Conservation (phyloP, 805 yeast species). For the Cyberlindnera maclurae region DNA sequence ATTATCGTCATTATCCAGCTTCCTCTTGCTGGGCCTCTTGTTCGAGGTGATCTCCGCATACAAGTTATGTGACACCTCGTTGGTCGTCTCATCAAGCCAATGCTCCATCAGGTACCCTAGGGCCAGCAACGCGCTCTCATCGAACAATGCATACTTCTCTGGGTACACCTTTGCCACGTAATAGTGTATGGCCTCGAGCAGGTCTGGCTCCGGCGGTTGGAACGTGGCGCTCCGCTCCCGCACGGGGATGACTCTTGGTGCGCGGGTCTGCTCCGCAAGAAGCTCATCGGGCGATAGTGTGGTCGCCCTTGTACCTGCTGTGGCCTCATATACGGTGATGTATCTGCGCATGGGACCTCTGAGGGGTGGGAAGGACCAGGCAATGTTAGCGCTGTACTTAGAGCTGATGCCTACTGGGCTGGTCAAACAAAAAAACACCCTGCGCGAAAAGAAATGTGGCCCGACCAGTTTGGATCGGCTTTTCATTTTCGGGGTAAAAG, state of each 20-base stretch:
- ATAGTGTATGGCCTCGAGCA: conserved; percentile 30
- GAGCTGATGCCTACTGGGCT: too few relatives aligned
- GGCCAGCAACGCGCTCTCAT: conserved; percentile 30
- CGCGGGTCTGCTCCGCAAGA: conserved; percentile 1
- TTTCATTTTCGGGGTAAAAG: too few relatives aligned
- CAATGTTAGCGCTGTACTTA: too few relatives aligned
- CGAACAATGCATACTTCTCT: conserved; percentile 23
- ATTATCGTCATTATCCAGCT: background rate
- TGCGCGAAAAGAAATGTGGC: too few relatives aligned
- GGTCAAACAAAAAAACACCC: too few relatives aligned
- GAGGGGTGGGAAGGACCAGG: too few relatives aligned
- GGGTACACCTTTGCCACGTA: conserved; percentile 23
- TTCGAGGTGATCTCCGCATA: conserved; percentile 5
- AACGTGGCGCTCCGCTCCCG: conserved; percentile 8
- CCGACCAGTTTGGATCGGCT: too few relatives aligned
- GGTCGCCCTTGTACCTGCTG: background rate
- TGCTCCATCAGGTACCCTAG: conserved; percentile 31
- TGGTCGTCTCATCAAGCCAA: conserved; percentile 27
- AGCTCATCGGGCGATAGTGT: conserved; percentile 1
- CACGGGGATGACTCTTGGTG: conserved; percentile 15
- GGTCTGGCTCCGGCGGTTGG: conserved; percentile 19
- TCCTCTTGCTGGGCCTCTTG: background rate
- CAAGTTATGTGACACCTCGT: conserved; percentile 1
- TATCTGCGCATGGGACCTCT: conserved; percentile 1
- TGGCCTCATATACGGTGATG: background rate